These are phyloP conservation scores for Obelidium mucronatum DNA, from an alignment of 192 early-diverging fungal genomes.

Conservation along the genomic window DNA sequence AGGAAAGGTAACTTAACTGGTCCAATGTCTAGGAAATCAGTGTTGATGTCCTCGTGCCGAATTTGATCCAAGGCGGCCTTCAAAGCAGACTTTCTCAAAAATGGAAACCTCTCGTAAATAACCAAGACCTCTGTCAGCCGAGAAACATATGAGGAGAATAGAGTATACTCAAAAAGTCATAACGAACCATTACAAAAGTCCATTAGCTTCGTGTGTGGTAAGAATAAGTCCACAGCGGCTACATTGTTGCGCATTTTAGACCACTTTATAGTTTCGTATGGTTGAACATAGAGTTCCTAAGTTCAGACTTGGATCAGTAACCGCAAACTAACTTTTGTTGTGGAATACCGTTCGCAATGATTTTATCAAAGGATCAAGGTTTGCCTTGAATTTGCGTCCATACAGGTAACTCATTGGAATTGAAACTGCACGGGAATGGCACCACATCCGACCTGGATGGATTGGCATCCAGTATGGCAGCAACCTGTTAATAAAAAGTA, in stretches of 20 bases:
- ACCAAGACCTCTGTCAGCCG: slow-evolving; percentile 54
- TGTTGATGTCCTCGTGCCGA: slow-evolving; percentile 88
- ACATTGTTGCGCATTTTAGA: slow-evolving; percentile 80
- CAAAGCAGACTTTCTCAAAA: slow-evolving; percentile 73
- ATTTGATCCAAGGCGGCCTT: slow-evolving; percentile 82
- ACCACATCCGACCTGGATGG: slow-evolving; percentile 93
- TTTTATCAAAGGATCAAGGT: slow-evolving; percentile 71
- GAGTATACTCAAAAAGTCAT: slow-evolving; percentile 26
- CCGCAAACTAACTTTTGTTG: background rate
- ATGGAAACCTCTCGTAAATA: slow-evolving; percentile 78
- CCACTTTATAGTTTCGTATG: slow-evolving; percentile 91
- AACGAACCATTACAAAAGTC: slow-evolving; percentile 73
- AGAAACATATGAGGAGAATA: background rate
- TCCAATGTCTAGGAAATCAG: slow-evolving; percentile 87
- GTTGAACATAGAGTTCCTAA: slow-evolving; percentile 84
- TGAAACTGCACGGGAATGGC: slow-evolving; percentile 91
- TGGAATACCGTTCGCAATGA: slow-evolving; percentile 74
- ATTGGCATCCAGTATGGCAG: slow-evolving; percentile 84
- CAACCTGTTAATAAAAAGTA: slow-evolving; percentile 54
- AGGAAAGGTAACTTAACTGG: slow-evolving; percentile 59
- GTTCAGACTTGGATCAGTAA: slow-evolving; percentile 9
- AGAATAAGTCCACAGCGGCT: slow-evolving; percentile 80
- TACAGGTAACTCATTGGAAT: slow-evolving; percentile 97
- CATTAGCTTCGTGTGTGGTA: slow-evolving; percentile 80
- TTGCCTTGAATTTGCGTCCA: slow-evolving; percentile 66